Percentiles rank a stretch among this genome's conserved stretches.
These are phyloP conservation scores for Populus davidiana DNA, from an alignment of 345 rosid genomes.

Conservation along the genomic window DNA sequence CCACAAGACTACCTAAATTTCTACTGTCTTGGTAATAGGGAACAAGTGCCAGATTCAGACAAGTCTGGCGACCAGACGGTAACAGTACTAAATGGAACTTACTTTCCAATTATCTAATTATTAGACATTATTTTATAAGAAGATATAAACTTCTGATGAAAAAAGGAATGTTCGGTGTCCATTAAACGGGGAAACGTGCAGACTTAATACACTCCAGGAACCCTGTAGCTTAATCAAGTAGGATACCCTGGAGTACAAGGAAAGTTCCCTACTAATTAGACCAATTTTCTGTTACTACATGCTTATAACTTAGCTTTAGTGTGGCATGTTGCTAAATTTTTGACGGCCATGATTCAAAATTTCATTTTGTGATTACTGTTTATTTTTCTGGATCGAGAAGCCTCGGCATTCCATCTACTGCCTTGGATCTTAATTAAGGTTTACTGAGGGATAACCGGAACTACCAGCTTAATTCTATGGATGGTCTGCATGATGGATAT, in stretches of 20 bases:
- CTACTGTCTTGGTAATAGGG: constrained; percentile 80
- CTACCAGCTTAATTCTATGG: not conserved
- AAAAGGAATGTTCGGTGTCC: not conserved
- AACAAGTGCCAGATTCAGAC: constrained; percentile 40
- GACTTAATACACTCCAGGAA: not conserved
- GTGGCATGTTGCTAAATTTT: no score
- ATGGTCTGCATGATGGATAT: not conserved
- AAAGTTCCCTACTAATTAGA: not conserved
- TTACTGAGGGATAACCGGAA: not conserved
- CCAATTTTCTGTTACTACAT: not conserved
- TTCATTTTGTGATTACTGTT: not conserved
- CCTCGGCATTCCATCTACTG: not conserved
- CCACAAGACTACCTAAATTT: constrained; percentile 80
- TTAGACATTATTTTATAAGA: not conserved
- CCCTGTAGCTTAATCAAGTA: not conserved
- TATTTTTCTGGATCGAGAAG: not conserved
- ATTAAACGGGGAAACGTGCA: not conserved
- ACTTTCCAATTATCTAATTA: not conserved
- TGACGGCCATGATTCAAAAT: no score
- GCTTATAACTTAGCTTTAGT: no score
- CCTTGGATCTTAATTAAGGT: not conserved
- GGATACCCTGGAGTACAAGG: not conserved
- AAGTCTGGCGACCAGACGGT: constrained; percentile 33
- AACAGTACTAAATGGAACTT: constrained; percentile 1
- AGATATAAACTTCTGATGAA: not conserved